Percentiles rank a stretch among this genome's conserved stretches.
Evolutionary conservation across 2,329 filamentous ascomycete species (phyloP).

Genomic region (Arthrobotrys musiformis): DNA sequence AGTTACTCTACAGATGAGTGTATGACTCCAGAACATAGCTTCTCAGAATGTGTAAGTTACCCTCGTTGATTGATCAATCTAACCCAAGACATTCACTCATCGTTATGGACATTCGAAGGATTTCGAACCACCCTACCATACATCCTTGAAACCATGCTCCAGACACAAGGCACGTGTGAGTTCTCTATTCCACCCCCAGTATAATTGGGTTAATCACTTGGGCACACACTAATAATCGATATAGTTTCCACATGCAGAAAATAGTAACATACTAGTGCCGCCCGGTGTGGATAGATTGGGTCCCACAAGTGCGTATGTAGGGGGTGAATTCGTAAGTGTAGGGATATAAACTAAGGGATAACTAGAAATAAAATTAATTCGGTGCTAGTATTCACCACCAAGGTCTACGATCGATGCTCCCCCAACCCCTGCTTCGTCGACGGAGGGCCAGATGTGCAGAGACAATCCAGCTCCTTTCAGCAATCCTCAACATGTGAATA

Average conservation of each 20-base stretch:
- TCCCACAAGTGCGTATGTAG: conserved; percentile 39
- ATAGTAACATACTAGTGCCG: background rate
- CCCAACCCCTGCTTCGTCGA: conserved; percentile 35
- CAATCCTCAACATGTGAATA: background rate
- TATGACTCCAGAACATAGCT: conserved; percentile 40
- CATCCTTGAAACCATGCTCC: conserved; percentile 8
- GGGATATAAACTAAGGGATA: background rate
- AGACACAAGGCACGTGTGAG: conserved; percentile 29
- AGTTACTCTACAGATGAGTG: conserved; percentile 49
- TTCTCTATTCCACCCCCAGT: background rate
- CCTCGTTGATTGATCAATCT: background rate
- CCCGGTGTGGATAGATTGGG: conserved; percentile 9
- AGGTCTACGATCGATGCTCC: conserved; percentile 13
- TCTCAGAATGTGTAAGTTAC: conserved; percentile 47
- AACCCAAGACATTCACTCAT: background rate
- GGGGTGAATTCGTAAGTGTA: conserved; percentile 17
- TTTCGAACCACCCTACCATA: conserved; percentile 35
- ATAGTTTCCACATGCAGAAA: conserved; percentile 16
- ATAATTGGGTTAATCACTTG: background rate
- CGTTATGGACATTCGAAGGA: conserved; percentile 7
- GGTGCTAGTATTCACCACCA: conserved; percentile 34
- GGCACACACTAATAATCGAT: background rate
- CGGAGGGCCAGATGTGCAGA: conserved; percentile 5
- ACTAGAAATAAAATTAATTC: background rate
- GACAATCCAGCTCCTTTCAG: background rate